Base-by-base conservation (phyloP, 176 grass and related monocot genomes). In the Urochloa ruziziensis region DNA sequence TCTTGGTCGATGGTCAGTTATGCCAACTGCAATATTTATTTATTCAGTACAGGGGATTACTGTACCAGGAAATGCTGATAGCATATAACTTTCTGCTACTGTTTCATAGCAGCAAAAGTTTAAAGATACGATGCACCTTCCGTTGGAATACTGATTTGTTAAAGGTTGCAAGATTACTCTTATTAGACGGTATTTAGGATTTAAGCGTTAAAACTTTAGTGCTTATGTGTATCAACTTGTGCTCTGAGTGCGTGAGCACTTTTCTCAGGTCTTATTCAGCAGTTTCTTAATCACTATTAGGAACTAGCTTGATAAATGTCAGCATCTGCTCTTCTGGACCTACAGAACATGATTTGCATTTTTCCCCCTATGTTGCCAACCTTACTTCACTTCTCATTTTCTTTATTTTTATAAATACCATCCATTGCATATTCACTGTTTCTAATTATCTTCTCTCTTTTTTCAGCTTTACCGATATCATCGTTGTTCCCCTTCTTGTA, bases 401-500 rank as follows among this genome's bases (percentile, higher is more conserved):
- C 11, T 29, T 24, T 84, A 21, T 27, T 49, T 46, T 18, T 23
- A 39, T 39, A 18, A 3, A 37, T 64, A 52, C 56, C 9, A 16
- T 34, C n/a, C 49, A 56, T 24, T 21, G 19, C 1, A 24, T 21
- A 42, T 36, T 24, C 32, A 21, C 25, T 15, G 56, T 78, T 91
- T 69, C 46, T 83, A 56, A 84, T 67, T 25, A 62, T 43, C 57
- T 19, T 64, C 11, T 5, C 32, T 80, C 59, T 29, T n/a, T 84
- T 90, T 92, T 73, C 90, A 92, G 93, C 85, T 71, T 86, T 95
- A 19, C 86, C 90, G 27, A 85, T 90, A 86, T 84, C 87, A 78
- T 88, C 84, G 1, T 36, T 95, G 74, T 95, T 95, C 44, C 93
- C 93, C 47, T 95, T 85, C 82, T 61, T 95, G 62, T 92, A 95